A percentile compares a stretch with the other conserved stretches of the same genome.
Evolutionary conservation across 2,329 filamentous ascomycete genomes (phyloP).

Genomic region (Colletotrichum tropicale): DNA sequence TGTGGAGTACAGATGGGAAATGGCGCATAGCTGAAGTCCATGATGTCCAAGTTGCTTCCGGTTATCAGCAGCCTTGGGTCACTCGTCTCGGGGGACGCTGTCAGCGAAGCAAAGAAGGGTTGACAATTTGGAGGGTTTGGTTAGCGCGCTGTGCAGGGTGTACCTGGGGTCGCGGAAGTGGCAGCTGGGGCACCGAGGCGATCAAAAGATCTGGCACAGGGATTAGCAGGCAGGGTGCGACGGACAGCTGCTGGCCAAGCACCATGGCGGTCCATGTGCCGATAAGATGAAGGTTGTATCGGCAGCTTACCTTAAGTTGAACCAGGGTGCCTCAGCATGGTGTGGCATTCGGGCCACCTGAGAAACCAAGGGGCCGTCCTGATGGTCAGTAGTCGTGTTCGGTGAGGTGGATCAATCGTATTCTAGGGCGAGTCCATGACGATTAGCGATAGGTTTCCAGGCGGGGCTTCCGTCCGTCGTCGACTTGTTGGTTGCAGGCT

Average conservation of each 20-base stretch:
- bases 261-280: neutral
- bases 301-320: neutral
- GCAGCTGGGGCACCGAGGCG: neutral
- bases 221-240: neutral
- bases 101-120: neutral
- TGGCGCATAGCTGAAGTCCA: neutral
- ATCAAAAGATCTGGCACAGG: neutral
- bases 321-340: neutral
- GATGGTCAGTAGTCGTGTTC: conserved; percentile 1
- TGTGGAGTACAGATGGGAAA: neutral
- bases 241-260: neutral
- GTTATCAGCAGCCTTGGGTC: neutral
- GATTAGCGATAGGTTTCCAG: neutral
- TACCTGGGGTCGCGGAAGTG: neutral
- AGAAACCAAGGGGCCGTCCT: neutral
- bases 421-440: neutral
- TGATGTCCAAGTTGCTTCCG: neutral
- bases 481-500: neutral
- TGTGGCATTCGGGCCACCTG: conserved; percentile 2
- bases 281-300: neutral
- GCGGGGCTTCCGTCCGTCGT: neutral
- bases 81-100: neutral
- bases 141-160: neutral
- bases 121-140: neutral
- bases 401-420: neutral